phyloP scores from a whole-genome alignment of 805 yeast genomes.

The Torulaspora quercuum region DNA sequence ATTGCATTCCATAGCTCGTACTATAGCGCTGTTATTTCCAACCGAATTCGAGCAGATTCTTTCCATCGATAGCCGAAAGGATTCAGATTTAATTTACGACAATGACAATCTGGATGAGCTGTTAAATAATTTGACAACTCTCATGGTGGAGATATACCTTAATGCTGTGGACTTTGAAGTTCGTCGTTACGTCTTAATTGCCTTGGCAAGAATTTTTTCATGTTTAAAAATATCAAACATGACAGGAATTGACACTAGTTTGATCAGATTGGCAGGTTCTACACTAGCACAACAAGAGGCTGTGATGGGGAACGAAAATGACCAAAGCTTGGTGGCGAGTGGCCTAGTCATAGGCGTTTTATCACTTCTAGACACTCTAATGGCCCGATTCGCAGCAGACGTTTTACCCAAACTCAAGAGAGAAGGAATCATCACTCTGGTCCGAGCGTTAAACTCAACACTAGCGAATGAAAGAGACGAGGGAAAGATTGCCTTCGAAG shows the following conservation, averaged over 20 bases:
- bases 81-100: slow-evolving; percentile 26
- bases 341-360: slow-evolving; percentile 50
- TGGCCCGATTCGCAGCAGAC: slow-evolving; percentile 42
- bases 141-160: slow-evolving; percentile 61
- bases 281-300: slow-evolving; percentile 53
- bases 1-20: slow-evolving; percentile 49
- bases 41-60: slow-evolving; percentile 29
- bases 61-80: slow-evolving; percentile 29
- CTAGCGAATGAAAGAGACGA: slow-evolving; percentile 24
- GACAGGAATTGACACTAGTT: slow-evolving; percentile 34
- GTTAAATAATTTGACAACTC: slow-evolving; percentile 46
- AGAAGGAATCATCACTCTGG: slow-evolving; percentile 51
- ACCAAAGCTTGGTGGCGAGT: slow-evolving; percentile 8
- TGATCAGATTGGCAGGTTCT: slow-evolving; percentile 55
- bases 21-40: slow-evolving; percentile 61
- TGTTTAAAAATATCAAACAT: slow-evolving; percentile 39
- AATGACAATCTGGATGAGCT: slow-evolving; percentile 36
- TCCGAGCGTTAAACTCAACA: slow-evolving; percentile 10
- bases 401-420: slow-evolving; percentile 54
- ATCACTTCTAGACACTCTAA: slow-evolving; percentile 44
- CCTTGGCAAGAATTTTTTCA: slow-evolving; percentile 50
- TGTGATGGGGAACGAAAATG: slow-evolving; percentile 23
- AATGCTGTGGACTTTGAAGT: slow-evolving; percentile 67
- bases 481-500: slow-evolving; percentile 16
- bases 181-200: slow-evolving; percentile 53